Evolutionary conservation across 2,329 filamentous ascomycete species (phyloP).

Genomic region (Monilinia aucupariae): DNA sequence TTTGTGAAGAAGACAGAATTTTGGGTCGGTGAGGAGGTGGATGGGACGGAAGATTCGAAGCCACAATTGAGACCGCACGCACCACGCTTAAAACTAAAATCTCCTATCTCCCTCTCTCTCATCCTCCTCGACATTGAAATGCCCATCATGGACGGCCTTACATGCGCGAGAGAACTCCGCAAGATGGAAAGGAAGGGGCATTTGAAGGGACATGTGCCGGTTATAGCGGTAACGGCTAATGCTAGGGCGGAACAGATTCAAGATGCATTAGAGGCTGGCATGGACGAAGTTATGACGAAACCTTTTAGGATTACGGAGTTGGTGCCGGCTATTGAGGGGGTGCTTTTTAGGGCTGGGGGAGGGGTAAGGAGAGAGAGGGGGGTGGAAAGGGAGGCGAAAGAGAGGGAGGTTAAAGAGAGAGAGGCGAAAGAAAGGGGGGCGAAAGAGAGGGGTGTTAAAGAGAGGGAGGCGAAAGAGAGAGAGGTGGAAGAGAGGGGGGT

Average conservation of each 20-base stretch:
- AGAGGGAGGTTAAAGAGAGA: not conserved
- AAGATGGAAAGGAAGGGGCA: conserved; percentile 54
- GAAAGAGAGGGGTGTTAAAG: too few species aligned
- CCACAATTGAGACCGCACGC: not conserved
- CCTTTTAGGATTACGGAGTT: conserved; percentile 47
- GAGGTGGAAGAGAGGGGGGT: not conserved
- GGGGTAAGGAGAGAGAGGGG: not conserved
- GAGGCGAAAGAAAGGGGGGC: not conserved
- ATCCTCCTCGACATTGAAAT: conserved; percentile 78
- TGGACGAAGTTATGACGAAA: conserved; percentile 74
- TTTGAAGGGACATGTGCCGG: conserved; percentile 60
- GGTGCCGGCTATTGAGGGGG: not conserved
- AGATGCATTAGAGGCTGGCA: conserved; percentile 63
- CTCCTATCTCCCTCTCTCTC: conserved; percentile 34
- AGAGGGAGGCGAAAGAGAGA: not conserved
- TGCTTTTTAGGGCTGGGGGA: not conserved
- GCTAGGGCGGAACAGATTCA: conserved; percentile 67
- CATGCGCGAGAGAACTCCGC: conserved; percentile 63
- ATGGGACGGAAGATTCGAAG: not conserved
- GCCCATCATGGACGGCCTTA: conserved; percentile 76
- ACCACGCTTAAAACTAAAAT: not conserved
- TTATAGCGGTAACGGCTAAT: conserved; percentile 73
- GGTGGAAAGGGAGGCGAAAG: not conserved
- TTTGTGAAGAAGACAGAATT: conserved; percentile 18
- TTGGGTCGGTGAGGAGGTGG: conserved; percentile 40